phyloP scores from a whole-genome alignment of 305 asterid genomes.

The Fraxinus dipetala region DNA sequence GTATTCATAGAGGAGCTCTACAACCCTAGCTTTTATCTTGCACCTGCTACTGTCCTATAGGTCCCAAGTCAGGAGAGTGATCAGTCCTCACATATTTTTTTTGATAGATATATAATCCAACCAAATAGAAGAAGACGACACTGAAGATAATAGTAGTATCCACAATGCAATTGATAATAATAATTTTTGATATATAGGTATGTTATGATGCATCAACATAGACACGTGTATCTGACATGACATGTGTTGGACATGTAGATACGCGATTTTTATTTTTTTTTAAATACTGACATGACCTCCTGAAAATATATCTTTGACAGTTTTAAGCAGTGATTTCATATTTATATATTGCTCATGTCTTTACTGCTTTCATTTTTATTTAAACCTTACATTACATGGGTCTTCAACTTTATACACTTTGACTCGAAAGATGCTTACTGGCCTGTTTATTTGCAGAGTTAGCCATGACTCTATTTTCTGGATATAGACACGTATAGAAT shows the following conservation, averaged over 20 bases:
- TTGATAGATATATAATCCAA: neutral
- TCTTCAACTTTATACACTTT: neutral
- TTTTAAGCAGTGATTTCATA: slow-evolving; percentile 16
- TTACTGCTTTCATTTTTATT: neutral
- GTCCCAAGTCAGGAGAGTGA: neutral
- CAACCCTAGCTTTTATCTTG: neutral
- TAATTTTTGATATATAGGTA: neutral
- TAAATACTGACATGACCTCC: neutral
- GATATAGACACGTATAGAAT: neutral
- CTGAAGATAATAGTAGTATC: neutral
- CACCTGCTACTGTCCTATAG: neutral
- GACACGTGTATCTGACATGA: neutral
- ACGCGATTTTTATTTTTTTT: neutral
- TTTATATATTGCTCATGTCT: slow-evolving; percentile 10
- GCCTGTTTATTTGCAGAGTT: neutral
- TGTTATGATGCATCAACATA: neutral
- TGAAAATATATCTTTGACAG: neutral
- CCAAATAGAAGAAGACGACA: neutral
- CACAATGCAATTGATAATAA: neutral
- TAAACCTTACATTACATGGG: slow-evolving; percentile 1
- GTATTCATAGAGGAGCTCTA: neutral
- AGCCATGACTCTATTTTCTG: slow-evolving; percentile 9
- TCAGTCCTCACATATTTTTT: neutral
- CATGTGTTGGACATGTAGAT: neutral
- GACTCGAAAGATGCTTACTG: neutral